phyloP scores from a whole-genome alignment of 2,329 filamentous ascomycete species.

The Talaromyces sp. region DNA sequence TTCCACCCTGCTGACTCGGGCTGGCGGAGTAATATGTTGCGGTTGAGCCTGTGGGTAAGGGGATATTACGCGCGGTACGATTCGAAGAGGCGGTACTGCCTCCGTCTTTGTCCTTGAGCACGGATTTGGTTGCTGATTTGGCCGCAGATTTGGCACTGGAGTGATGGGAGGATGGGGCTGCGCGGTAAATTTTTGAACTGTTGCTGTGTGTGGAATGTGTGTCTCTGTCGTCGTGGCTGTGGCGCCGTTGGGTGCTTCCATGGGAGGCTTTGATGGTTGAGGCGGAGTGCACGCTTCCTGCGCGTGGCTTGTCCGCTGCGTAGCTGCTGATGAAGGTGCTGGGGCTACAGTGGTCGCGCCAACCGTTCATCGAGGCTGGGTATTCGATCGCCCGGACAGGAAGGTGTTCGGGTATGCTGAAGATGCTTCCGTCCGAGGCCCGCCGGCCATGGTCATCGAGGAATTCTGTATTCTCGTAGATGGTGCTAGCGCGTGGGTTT shows the following conservation, averaged over 20 bases:
- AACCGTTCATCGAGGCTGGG: conserved; percentile 30
- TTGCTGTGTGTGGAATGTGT: conserved; percentile 23
- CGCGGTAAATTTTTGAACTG: conserved; percentile 17
- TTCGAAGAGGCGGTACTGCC: conserved; percentile 33
- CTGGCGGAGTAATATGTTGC: conserved; percentile 28
- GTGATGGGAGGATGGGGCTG: conserved; percentile 22
- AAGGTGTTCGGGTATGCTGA: conserved; percentile 35
- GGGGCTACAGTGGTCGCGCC: conserved; percentile 33
- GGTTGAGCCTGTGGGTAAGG: conserved; percentile 36
- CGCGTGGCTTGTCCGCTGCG: conserved; percentile 36
- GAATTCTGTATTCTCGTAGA: conserved; percentile 45
- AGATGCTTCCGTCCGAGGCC: conserved; percentile 42
- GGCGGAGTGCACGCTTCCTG: conserved; percentile 38
- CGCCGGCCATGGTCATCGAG: conserved; percentile 36
- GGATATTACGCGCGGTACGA: conserved; percentile 41
- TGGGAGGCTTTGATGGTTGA: conserved; percentile 42
- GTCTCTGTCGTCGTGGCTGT: conserved; percentile 23
- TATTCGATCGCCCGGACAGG: conserved; percentile 47
- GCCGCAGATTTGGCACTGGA: conserved; percentile 24
- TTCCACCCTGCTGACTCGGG: conserved; percentile 15
- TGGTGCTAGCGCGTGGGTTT: conserved; percentile 44
- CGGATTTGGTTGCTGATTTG: conserved; percentile 16
- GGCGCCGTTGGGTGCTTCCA: conserved; percentile 9
- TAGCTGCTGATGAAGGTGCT: conserved; percentile 49
- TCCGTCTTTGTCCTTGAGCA: conserved; percentile 9